Conservation (phyloP, 106 monocot genomes). For the Acanthochlamys bracteata region DNA sequence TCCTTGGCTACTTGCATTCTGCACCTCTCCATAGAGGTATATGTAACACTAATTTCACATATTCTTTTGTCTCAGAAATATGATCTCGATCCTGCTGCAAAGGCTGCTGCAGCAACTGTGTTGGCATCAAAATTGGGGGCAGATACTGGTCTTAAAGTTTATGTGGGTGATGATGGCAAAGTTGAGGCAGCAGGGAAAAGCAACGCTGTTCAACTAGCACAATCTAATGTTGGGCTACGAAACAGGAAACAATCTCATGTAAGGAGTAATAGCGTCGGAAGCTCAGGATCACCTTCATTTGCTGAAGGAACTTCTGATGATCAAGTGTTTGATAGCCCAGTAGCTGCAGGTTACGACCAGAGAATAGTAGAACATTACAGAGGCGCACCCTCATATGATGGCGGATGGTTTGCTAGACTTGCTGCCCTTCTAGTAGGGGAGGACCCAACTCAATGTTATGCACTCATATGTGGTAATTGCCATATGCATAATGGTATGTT, state of each 20-base stretch:
- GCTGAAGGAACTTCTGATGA: constrained; percentile 16
- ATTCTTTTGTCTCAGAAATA: constrained; percentile 41
- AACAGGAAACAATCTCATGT: constrained; percentile 47
- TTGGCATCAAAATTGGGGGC: constrained; percentile 81
- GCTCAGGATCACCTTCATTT: constrained; percentile 10
- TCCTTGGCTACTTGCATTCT: too few relatives aligned
- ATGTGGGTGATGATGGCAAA: constrained; percentile 59
- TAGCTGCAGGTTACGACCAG: constrained; percentile 19
- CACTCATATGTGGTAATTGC: constrained; percentile 78
- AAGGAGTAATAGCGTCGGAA: constrained; percentile 25
- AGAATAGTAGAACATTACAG: constrained; percentile 43
- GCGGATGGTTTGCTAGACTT: constrained; percentile 70
- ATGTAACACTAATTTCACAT: not conserved
- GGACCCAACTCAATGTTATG: constrained; percentile 88
- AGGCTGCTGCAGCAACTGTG: constrained; percentile 83
- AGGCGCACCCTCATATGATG: constrained; percentile 30
- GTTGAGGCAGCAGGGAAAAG: constrained; percentile 17
- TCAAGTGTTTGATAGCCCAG: constrained; percentile 19
- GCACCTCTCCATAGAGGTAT: too few relatives aligned
- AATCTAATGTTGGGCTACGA: constrained; percentile 43
- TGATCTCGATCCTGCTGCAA: constrained; percentile 89
- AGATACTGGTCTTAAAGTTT: constrained; percentile 76
- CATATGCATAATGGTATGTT: constrained; percentile 73
- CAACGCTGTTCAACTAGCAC: constrained; percentile 34
- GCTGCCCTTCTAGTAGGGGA: constrained; percentile 89